A percentile compares a stretch with the other conserved stretches of the same genome.
Evolutionary conservation across 73 alveolate species (phyloP).

Genomic region (Paraurostyla sp.): DNA sequence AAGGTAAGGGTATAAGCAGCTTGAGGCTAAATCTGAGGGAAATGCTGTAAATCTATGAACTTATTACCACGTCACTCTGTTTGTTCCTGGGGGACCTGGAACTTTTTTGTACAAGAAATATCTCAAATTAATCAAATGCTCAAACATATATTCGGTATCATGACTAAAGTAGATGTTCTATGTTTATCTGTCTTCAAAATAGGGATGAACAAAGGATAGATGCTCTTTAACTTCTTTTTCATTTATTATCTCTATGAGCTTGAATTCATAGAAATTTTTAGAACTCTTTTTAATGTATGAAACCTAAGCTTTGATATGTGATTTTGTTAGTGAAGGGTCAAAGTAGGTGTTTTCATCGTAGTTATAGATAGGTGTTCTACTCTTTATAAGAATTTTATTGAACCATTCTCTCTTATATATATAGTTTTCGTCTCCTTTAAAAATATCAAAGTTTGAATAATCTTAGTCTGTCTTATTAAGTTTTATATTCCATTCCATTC

Average conservation of each 20-base stretch:
- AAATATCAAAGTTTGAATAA: slow-evolving; percentile 3
- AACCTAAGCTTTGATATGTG: background rate
- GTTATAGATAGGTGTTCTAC: background rate
- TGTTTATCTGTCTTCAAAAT: background rate
- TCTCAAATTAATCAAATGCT: background rate
- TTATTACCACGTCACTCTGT: slow-evolving; percentile 18
- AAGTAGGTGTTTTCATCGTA: slow-evolving; percentile 6
- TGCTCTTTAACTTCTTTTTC: slow-evolving; percentile 41
- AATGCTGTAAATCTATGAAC: slow-evolving; percentile 4
- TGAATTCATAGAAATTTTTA: slow-evolving; percentile 24
- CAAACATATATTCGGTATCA: slow-evolving; percentile 18
- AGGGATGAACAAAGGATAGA: slow-evolving; percentile 31
- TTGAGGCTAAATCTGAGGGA: background rate
- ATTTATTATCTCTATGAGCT: slow-evolving; percentile 11
- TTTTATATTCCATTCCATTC: slow-evolving; percentile 6
- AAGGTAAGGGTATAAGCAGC: background rate
- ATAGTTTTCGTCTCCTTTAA: background rate
- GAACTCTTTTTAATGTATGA: background rate
- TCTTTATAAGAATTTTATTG: background rate
- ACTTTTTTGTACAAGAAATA: background rate
- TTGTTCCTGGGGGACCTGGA: background rate
- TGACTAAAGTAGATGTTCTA: slow-evolving; percentile 35
- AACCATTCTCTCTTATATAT: background rate
- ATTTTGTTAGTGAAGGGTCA: background rate
- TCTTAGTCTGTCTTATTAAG: background rate